Evolutionary conservation across 345 rosid species (phyloP).

Genomic region (Trapa bicornis): DNA sequence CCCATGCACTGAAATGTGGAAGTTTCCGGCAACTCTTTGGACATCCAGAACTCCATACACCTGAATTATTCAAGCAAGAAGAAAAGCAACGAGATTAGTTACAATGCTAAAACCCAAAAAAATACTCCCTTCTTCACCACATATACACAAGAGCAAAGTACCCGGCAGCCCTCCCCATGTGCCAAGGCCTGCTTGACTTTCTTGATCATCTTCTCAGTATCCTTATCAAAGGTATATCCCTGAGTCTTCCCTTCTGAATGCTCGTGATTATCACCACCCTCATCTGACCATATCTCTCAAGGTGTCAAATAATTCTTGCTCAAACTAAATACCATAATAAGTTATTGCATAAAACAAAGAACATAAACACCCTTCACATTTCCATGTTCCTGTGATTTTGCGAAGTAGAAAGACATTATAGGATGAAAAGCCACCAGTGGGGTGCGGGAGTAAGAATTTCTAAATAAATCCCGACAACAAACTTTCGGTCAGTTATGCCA

Average conservation of each 20-base stretch:
- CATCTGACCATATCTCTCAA: slow-evolving; percentile 25
- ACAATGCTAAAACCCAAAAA: not conserved
- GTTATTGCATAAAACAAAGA: not conserved
- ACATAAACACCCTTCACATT: not conserved
- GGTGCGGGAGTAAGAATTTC: not conserved
- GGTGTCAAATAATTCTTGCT: not conserved
- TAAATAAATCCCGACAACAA: not conserved
- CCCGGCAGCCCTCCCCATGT: slow-evolving; percentile 94
- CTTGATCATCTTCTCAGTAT: slow-evolving; percentile 74
- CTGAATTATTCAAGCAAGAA: slow-evolving; percentile 24
- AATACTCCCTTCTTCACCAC: not conserved
- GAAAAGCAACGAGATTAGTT: not conserved
- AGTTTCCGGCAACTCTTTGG: slow-evolving; percentile 98
- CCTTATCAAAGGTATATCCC: slow-evolving; percentile 58
- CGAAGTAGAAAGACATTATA: not conserved
- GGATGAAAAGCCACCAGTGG: not conserved
- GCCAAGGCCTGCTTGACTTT: slow-evolving; percentile 83
- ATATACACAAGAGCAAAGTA: slow-evolving; percentile 15
- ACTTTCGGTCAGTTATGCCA: not conserved
- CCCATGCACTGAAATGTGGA: slow-evolving; percentile 95
- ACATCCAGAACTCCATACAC: slow-evolving; percentile 90
- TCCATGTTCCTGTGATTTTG: not conserved
- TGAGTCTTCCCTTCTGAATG: slow-evolving; percentile 34
- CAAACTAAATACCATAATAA: not conserved
- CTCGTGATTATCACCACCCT: slow-evolving; percentile 52